A percentile compares a stretch with the other conserved stretches of the same genome.
Conservation (phyloP, 495 filamentous ascomycete genomes). For the Alectoria sarmentosa region DNA sequence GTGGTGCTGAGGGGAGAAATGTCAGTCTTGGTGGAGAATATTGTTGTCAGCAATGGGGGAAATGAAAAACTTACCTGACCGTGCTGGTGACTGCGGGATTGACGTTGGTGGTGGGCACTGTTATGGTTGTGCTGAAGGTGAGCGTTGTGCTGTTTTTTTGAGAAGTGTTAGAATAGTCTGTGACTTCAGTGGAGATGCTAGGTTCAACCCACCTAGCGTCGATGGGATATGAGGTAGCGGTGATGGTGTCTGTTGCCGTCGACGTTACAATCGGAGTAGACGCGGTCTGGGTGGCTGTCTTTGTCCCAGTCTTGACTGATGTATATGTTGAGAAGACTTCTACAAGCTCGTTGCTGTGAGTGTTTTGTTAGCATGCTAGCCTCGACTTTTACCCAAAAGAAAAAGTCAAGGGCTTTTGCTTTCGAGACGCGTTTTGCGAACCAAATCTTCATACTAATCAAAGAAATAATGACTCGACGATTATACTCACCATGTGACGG, state of each 20-base stretch:
- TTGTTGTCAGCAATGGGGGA: no score
- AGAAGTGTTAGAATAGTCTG: not conserved
- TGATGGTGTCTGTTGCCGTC: constrained; percentile 5
- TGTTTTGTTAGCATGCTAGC: not conserved
- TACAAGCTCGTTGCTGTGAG: not conserved
- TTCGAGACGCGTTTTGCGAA: no score
- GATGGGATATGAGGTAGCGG: not conserved
- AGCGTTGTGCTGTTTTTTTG: not conserved
- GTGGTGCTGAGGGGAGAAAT: not conserved
- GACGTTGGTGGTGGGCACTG: not conserved
- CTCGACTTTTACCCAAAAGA: no score
- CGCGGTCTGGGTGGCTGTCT: constrained; percentile 3
- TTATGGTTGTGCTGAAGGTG: constrained; percentile 5
- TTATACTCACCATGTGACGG: no score
- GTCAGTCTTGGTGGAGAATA: not conserved
- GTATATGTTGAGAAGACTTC: not conserved
- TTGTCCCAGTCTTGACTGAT: not conserved
- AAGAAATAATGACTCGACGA: no score
- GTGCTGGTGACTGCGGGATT: not conserved
- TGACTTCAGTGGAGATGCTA: not conserved
- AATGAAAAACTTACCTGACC: not conserved
- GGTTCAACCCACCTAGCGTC: not conserved
- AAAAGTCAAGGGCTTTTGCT: not conserved
- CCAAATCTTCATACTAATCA: no score
- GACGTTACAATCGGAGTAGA: not conserved